Evolutionary conservation across 2,329 filamentous ascomycete species (phyloP), one percentile per base, ranked within the genome.

Genomic region (Fusarium praegraminearum): DNA sequence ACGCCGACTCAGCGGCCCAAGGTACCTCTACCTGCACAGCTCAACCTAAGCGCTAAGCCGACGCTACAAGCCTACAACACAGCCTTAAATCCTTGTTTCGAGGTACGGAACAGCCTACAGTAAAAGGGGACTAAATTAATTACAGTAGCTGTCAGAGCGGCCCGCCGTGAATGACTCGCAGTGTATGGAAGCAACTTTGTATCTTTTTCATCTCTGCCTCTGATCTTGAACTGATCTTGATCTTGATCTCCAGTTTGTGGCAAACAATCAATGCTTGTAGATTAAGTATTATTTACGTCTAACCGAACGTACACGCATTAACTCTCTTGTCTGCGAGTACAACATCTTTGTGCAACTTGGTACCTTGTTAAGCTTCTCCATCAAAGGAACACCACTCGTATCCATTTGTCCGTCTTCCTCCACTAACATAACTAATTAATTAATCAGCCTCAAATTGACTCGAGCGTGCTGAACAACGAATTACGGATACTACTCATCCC

Each of bases 381-480:
- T 40, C 40, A 46, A 62, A 62, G 12, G 40, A 54, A 51, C 28
- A 51, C 20, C 12, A 26, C 32, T 50, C 49, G 49, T 51, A 51
- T 51, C 52, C 52, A 26, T 44, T 20, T 60, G 28, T 36, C 35
- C 35, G 45, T n/a, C 28, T 26, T 11, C 41, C 16, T 26, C 24
- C 40, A 47, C 51, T 28, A 47, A 40, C 22, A 35, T 36, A 41
- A 33, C 24, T 46, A 45, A 30, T 13, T 26, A 44, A 44, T 44
- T 22, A 20, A 38, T 57, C 61, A 64, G 60, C 62, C 62, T 65
- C 62, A 47, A 47, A 41, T 56, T 46, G 41, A 32, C 51, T 59
- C 40, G 56, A 59, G 56, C 49, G 30, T 46, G 15, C 28, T 51
- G 46, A 35, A 49, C 46, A 49, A 15, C 20, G 10, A 35, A n/a